These are phyloP conservation scores for Hordeum marinum DNA, from an alignment of 176 grass and related monocot genomes.

Conservation along the genomic window DNA sequence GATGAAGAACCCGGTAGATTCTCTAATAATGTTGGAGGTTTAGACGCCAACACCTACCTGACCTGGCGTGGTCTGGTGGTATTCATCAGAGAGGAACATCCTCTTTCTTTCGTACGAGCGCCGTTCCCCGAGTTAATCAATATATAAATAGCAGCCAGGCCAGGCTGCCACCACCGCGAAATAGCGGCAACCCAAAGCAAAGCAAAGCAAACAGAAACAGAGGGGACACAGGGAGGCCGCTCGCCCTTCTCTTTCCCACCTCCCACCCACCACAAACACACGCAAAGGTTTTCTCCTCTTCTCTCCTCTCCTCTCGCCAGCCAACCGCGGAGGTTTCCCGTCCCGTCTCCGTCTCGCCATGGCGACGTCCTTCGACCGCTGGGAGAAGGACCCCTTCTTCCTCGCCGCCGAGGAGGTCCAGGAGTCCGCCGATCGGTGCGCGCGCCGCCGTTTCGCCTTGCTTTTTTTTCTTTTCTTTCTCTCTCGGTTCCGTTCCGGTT, in stretches of 20 bases:
- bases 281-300: background rate
- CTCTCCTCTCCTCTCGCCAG: background rate
- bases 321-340: background rate
- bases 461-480: background rate
- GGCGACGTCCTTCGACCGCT: slow-evolving; percentile 83
- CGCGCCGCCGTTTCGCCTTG: background rate
- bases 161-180: background rate
- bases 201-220: background rate
- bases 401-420: slow-evolving; percentile 86
- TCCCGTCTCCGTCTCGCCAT: slow-evolving; percentile 28
- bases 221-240: background rate
- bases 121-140: background rate
- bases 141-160: background rate
- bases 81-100: background rate
- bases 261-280: background rate
- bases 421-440: slow-evolving; percentile 71
- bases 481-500: background rate
- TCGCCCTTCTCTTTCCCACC: background rate
- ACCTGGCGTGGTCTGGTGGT: background rate
- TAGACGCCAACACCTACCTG: background rate
- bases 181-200: slow-evolving; percentile 9
- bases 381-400: slow-evolving; percentile 98
- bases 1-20: too few relatives aligned
- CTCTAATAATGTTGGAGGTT: too few relatives aligned
- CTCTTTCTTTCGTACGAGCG: background rate